Base-by-base conservation (phyloP, 257 asterid species). In the Voacanga thouarsii region DNA sequence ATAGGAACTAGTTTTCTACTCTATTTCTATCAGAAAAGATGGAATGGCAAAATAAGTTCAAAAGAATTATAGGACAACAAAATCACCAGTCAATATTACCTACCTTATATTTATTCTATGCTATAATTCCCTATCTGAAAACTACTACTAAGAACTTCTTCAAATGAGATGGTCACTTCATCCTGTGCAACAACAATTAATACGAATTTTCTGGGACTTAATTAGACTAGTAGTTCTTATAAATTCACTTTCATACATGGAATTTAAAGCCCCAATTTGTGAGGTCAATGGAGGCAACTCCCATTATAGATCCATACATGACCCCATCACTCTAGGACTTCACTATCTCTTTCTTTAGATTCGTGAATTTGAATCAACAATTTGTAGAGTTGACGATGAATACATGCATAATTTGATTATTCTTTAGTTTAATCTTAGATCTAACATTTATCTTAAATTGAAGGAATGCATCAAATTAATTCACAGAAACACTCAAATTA, bases 1-100 rank as follows among this genome's bases (percentile, higher is more conserved):
- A 95, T 93, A 82, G 93, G 99, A 75, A 95, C 99, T 77, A 95
- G 84, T 81, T 95, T 95, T 80, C 98, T 85, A 93, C 99, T 95
- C 85, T 93, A 83, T 55, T 41, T 83, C 99, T 95, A 94, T 74
- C 77, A 30, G 43, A 45, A 51, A 70, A 72, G 60, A 70, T 67
- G 55, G 76, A 55, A 24, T 16, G n/a, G 10, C 56, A 75, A 37
- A 23, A 75, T 30, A 50, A 59, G 11, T 73, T 51, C 41, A 60
- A 8, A 39, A 71, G 23, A 72, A 28, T 49, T 79, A n/a, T n/a
- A 71, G 65, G n/a, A 9, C 28, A 65, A 70, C n/a, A 65, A 78
- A 65, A 75, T 56, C 53, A 73, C 12, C 41, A 53, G 59, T 5
- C 8, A 12, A 16, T 11, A 28, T 18, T 41, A 66, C 24, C 3